Base-by-base conservation (phyloP, 345 rosid genomes). In the Salix suchowensis region DNA sequence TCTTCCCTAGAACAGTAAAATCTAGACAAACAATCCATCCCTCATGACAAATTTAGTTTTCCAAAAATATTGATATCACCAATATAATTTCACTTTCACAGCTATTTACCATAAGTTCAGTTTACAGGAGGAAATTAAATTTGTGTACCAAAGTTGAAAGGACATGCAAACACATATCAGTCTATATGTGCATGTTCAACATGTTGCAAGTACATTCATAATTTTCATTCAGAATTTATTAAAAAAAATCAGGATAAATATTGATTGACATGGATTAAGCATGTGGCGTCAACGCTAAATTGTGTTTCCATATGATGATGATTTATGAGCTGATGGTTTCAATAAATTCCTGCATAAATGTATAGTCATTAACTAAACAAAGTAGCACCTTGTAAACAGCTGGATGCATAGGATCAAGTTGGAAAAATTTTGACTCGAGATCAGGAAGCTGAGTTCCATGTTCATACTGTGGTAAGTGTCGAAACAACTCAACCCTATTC, bases 381-480 rank as follows among this genome's bases (percentile, higher is more conserved):
- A 74, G 70, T 77, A 68, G 34, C 81, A 93, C 99, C 99, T 92
- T 92, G 88, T 91, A 91, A 16, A 96, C 90, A 67, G 94, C 96
- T 73, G 94, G 99, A 82, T 91, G 99, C 91, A 93, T 84, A 28
- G 91, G 91, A 80, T 93, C 97, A 75, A 95, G 93, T 65, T 87
- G 94, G 74, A 92, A 93, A 80, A 91, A 85, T 85, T 92, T 93
- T 2, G 91, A 67, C 89, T 89, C 88, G 0, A 93, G 91, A 84
- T 91, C 94, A 75, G 96, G 93, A 80, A 93, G 99, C 84, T 88
- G 98, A 4, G 92, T 89, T 65, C 98, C 98, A 82, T 81, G 97
- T 77, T 96, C 99, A 67, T 96, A 93, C 80, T 93, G 99, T 71
- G 98, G 98, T 85, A 96, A 89, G 86, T 93, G 99, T 86, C 94